Percentiles rank a stretch among this genome's conserved stretches.
Evolutionary conservation across 805 yeast genomes (phyloP).

Genomic region (Lipomyces starkeyi): DNA sequence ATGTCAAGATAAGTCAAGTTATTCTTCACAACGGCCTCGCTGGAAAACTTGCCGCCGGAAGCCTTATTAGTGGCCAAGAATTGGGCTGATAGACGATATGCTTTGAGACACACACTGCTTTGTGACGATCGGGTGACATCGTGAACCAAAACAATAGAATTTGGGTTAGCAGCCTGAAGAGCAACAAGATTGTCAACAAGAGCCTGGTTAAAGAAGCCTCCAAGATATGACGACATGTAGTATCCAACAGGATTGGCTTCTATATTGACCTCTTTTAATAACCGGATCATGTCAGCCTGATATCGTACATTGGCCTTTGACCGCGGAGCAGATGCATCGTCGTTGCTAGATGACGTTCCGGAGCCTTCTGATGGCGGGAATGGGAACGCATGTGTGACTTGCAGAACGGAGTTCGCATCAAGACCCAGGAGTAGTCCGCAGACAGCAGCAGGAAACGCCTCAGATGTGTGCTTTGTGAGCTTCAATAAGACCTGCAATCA

Average conservation of each 20-base stretch:
- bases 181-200: slow-evolving; percentile 72
- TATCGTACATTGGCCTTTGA: slow-evolving; percentile 67
- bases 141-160: slow-evolving; percentile 56
- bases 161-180: slow-evolving; percentile 63
- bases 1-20: slow-evolving; percentile 68
- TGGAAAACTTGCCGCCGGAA: slow-evolving; percentile 63
- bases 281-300: slow-evolving; percentile 69
- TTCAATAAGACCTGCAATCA: slow-evolving; percentile 54
- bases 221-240: slow-evolving; percentile 74
- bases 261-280: slow-evolving; percentile 64
- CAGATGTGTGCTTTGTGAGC: slow-evolving; percentile 70
- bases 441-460: slow-evolving; percentile 63
- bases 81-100: slow-evolving; percentile 67
- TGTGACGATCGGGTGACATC: slow-evolving; percentile 66
- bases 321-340: slow-evolving; percentile 62
- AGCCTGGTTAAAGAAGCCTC: slow-evolving; percentile 65
- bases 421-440: slow-evolving; percentile 80
- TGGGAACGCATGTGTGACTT: slow-evolving; percentile 66
- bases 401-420: slow-evolving; percentile 54
- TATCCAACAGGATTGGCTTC: slow-evolving; percentile 80
- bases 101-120: slow-evolving; percentile 68
- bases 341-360: slow-evolving; percentile 52
- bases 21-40: slow-evolving; percentile 64
- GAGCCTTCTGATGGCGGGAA: slow-evolving; percentile 54
- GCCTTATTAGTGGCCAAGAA: slow-evolving; percentile 59